A percentile compares a stretch with the other conserved stretches of the same genome.
phyloP scores from a whole-genome alignment of 106 monocot species.

The Dioscorea zingiberensis region DNA sequence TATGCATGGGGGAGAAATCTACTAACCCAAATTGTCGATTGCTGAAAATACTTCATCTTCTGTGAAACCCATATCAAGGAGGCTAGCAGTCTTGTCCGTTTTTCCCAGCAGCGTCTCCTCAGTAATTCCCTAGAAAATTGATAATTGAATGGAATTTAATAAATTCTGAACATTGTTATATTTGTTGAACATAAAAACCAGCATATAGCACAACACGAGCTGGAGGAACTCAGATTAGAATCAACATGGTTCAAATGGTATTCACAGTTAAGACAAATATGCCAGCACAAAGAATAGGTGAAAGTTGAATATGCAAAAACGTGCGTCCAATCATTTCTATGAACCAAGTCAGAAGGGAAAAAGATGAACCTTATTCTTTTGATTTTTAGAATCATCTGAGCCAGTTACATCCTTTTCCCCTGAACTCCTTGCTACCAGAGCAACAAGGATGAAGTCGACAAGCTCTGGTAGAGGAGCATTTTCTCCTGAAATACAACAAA shows the following conservation, averaged over 20 bases:
- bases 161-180: background rate
- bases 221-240: no score
- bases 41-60: background rate
- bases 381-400: background rate
- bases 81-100: background rate
- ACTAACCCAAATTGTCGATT: background rate
- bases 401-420: background rate
- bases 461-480: constrained; percentile 15
- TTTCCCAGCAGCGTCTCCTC: background rate
- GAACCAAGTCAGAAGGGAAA: background rate
- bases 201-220: no score
- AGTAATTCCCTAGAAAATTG: background rate
- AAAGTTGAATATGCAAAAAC: background rate
- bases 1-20: background rate
- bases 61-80: background rate
- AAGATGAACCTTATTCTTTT: constrained; percentile 1
- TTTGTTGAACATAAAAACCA: background rate
- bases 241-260: background rate
- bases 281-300: background rate
- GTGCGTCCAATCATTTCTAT: background rate
- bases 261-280: no score
- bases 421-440: constrained; percentile 3
- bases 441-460: constrained; percentile 14
- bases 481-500: constrained; percentile 2
- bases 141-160: background rate